A percentile compares a stretch with the other conserved stretches of the same genome.
Conservation (phyloP, 2,329 filamentous ascomycete genomes). For the Aureobasidium leucospermi region DNA sequence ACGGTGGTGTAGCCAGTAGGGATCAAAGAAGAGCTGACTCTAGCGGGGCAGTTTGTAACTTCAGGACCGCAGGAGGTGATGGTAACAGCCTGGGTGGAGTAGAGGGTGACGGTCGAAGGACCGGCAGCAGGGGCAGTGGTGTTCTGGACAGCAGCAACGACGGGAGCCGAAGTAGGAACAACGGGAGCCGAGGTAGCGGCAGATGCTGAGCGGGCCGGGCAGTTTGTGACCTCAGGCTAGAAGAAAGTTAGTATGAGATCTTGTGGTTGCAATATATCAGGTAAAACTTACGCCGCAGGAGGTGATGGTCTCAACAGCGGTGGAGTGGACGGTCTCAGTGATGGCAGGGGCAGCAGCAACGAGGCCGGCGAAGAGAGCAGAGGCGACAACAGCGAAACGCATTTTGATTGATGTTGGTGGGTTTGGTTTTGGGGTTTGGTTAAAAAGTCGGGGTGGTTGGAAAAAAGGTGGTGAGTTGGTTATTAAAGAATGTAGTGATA, state of each 20-base stretch:
- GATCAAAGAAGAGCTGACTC: background rate
- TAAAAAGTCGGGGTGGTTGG: constrained; percentile 13
- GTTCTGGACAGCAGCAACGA: background rate
- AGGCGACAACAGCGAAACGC: constrained; percentile 24
- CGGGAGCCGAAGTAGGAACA: background rate
- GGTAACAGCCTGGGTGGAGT: constrained; percentile 28
- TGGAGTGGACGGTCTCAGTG: constrained; percentile 16
- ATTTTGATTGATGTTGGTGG: constrained; percentile 20
- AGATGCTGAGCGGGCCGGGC: background rate
- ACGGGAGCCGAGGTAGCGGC: background rate
- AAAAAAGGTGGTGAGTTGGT: constrained; percentile 15
- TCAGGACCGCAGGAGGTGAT: constrained; percentile 33
- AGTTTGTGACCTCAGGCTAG: constrained; percentile 9
- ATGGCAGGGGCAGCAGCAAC: constrained; percentile 3
- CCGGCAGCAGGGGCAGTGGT: background rate
- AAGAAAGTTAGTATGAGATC: constrained; percentile 1
- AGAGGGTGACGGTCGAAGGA: constrained; percentile 16
- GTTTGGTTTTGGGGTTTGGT: constrained; percentile 15
- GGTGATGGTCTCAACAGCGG: constrained; percentile 18
- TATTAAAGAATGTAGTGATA: constrained; percentile 17
- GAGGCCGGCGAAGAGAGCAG: constrained; percentile 23
- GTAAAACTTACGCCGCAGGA: constrained; percentile 12
- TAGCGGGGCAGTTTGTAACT: constrained; percentile 26
- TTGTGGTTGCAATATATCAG: background rate
- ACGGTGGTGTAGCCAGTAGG: constrained; percentile 12